These are phyloP conservation scores for Oenanthe sinensis DNA, from an alignment of 129 eudicot species.

Conservation along the genomic window DNA sequence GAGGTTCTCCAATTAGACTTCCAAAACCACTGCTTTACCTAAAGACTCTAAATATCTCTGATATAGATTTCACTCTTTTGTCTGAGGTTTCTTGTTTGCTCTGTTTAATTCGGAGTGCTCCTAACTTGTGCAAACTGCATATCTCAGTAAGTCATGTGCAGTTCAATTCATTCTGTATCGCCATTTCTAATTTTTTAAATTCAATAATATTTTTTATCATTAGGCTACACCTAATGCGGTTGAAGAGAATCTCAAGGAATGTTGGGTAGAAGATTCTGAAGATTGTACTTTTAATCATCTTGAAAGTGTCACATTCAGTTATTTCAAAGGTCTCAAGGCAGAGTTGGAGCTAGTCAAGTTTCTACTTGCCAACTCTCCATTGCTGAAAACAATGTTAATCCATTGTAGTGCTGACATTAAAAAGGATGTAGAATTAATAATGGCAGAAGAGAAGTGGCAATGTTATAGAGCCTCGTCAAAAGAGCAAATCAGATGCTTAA, in stretches of 20 bases:
- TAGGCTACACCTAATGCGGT: background rate
- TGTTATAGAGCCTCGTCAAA: background rate
- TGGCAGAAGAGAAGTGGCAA: background rate
- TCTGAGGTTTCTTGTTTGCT: background rate
- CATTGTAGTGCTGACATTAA: background rate
- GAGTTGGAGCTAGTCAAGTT: background rate
- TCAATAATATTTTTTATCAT: background rate
- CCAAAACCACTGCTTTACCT: background rate
- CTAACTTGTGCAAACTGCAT: slow-evolving; percentile 1
- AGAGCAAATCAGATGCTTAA: background rate
- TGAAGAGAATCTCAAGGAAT: background rate
- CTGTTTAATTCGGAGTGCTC: background rate
- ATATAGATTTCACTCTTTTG: background rate
- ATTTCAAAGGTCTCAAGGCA: background rate
- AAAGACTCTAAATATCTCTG: background rate
- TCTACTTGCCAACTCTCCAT: background rate
- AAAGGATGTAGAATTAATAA: background rate
- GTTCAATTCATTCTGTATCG: background rate
- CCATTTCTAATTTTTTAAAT: background rate
- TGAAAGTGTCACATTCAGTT: background rate
- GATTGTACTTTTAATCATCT: background rate
- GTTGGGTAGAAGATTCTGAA: background rate
- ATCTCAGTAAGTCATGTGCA: background rate
- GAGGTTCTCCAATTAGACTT: background rate
- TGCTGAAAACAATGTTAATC: background rate